phyloP scores from a whole-genome alignment of 352 stramenopile genomes.

The Globisporangium irregulare region DNA sequence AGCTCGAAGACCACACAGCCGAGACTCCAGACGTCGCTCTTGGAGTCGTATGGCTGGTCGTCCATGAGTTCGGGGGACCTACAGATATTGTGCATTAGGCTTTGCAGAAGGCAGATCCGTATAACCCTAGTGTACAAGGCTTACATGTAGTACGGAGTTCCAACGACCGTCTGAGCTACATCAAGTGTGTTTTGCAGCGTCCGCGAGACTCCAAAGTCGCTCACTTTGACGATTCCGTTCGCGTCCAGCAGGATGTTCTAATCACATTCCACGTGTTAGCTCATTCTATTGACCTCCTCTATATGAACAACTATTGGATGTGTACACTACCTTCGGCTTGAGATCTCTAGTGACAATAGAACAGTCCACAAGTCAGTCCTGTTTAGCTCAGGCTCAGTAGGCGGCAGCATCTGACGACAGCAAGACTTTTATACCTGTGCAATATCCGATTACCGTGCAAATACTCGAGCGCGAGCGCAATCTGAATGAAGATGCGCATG shows the following conservation, averaged over 20 bases:
- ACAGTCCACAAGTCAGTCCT: background rate
- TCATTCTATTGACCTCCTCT: background rate
- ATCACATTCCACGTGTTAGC: background rate
- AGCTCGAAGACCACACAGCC: conserved; percentile 86
- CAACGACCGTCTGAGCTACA: conserved; percentile 50
- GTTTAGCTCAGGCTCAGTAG: background rate
- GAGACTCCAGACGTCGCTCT: conserved; percentile 83
- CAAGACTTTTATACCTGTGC: conserved; percentile 37
- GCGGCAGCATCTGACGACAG: too few species aligned
- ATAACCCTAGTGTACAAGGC: background rate
- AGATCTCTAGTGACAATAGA: conserved; percentile 38
- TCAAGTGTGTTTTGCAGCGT: conserved; percentile 43
- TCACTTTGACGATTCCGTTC: conserved; percentile 64
- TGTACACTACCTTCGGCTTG: conserved; percentile 39
- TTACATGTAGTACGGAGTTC: conserved; percentile 80
- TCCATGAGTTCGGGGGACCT: conserved; percentile 76
- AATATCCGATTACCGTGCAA: conserved; percentile 57
- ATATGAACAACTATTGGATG: background rate
- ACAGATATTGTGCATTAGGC: background rate
- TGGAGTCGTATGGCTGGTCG: conserved; percentile 54
- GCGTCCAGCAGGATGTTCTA: conserved; percentile 60
- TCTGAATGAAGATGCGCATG: conserved; percentile 72
- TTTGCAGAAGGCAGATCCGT: too few species aligned
- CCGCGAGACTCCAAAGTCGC: conserved; percentile 64
- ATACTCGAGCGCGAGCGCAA: conserved; percentile 54